Base-by-base conservation (phyloP, 2,329 filamentous ascomycete species). In the Phialophora chinensis region DNA sequence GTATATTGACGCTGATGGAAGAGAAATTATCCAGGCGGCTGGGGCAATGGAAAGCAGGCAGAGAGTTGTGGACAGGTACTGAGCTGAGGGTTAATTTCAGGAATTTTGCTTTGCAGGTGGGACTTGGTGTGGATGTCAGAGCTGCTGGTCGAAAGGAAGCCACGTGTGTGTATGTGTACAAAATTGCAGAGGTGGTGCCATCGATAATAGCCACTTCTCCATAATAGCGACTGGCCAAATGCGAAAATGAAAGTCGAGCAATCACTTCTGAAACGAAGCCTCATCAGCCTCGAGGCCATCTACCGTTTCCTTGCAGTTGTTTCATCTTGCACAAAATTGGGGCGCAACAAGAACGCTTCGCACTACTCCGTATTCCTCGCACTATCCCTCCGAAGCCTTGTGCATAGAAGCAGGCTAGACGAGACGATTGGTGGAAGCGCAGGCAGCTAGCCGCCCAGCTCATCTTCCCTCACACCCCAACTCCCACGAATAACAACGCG, bases 41-140 rank as follows among this genome's bases (percentile, higher is more conserved):
- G 63, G 61, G 31, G 20, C 66, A 4, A 62, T 70, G 64, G 69
- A 70, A 47, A 64, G 59, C n/a, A 67, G 63, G 12, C 55, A 38
- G 38, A 62, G 71, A 65, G 57, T 66, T 33, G 56, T 71, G 57
- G 69, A 72, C 60, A 68, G 69, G 55, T 72, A 72, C 63, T 71
- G 47, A 42, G n/a, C 52, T 35, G 7, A 7, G 44, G 47, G 10
- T 54, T 61, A 12, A 8, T 42, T 52, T 42, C 31, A 4, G 4
- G 35, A 20, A 10, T 7, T 20, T 55, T 20, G 29, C 38, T n/a
- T 11, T 55, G 53, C 8, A 23, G n/a, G 27, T 17, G 62, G 17
- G 42, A 44, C 23, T 38, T 38, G 55, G 20, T 7, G 58, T 14
- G 29, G 47, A 55, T 55, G 53, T 20, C 17, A 35, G 29, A 55